These are phyloP conservation scores for Iodosphaeria phyllophila DNA, from an alignment of 2,329 filamentous ascomycete species.

Conservation along the genomic window DNA sequence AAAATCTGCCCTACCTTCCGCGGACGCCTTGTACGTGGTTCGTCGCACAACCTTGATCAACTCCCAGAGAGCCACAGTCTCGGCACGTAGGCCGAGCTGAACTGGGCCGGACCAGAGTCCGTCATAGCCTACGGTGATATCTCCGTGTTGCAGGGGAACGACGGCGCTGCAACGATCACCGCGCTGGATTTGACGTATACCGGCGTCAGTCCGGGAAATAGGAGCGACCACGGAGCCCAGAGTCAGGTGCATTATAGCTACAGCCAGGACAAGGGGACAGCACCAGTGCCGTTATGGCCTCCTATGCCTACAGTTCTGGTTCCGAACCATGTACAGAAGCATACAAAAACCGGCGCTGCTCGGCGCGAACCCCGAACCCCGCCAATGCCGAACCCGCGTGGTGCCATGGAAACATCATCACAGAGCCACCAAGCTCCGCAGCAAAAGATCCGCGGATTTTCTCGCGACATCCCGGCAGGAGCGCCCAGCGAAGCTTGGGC, in stretches of 20 bases:
- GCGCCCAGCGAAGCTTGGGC: slow-evolving; percentile 6
- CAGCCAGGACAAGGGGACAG: too few relatives aligned
- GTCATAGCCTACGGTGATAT: slow-evolving; percentile 8
- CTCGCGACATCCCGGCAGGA: slow-evolving; percentile 5
- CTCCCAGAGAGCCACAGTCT: slow-evolving; percentile 5
- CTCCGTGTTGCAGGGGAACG: slow-evolving; percentile 8
- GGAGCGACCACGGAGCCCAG: neutral
- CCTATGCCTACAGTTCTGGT: neutral
- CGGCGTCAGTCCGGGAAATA: too few relatives aligned
- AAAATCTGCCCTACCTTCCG: slow-evolving; percentile 6
- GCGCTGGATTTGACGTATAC: too few relatives aligned
- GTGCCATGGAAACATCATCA: too few relatives aligned
- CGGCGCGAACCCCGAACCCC: too few relatives aligned
- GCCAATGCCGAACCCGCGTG: too few relatives aligned
- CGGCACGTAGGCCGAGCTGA: slow-evolving; percentile 8
- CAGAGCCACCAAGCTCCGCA: too few relatives aligned
- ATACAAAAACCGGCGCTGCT: too few relatives aligned
- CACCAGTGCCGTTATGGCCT: neutral
- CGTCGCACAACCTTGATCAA: slow-evolving; percentile 4
- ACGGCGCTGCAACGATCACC: slow-evolving; percentile 6
- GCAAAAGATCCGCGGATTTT: slow-evolving; percentile 6
- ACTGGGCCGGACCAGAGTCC: slow-evolving; percentile 5
- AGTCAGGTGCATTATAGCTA: too few relatives aligned
- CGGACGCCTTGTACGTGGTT: slow-evolving; percentile 6
- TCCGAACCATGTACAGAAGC: slow-evolving; percentile 5